Base-by-base conservation (phyloP, 2,329 filamentous ascomycete genomes). In the Penicillium sp. region DNA sequence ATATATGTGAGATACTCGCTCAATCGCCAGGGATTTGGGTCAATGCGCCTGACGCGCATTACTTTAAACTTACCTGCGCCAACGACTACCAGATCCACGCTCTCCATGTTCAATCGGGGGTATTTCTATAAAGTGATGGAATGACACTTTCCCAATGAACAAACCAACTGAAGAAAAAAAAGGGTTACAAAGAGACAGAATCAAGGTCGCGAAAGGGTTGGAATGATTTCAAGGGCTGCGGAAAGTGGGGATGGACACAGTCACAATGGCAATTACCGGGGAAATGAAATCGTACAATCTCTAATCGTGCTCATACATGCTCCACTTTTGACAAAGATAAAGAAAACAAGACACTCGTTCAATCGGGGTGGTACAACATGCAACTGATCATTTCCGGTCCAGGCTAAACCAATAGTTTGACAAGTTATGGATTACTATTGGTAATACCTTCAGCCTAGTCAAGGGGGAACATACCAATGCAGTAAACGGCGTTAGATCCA, bases 81-180 rank as follows among this genome's bases (percentile, higher is more conserved):
- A 42, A 73, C 62, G 9, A 73, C 65, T 16, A 70, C 64, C 19
- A 73, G 54, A 42, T 73, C 70, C 7, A 70, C 56, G 8, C 27
- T 48, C 31, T 71, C 68, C 67, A 71, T 72, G 27, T 14, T 14
- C n/a, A 19, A 39, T 39, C 1, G 19, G 9, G 16, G 35, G 14
- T 10, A 8, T 39, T 10, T 9, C 8, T 14, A 16, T 2, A 33
- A 13, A 1, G 13, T 33, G 13, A 33, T 33, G 13, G 6, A 14
- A 16, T 7, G 13, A 14, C 31, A 16, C 31, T 14, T 33, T 33
- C 6, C 10, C 31, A 33, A 11, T 16, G 6, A 16, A 33, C 26
- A 21, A 35, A 9, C 11, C 29, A 44, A 44, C 9, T 8, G 47
- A n/a, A 16, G 29, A 29, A 35, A 7, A 9, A 16, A 11, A 21